Conservation (phyloP, 2,329 filamentous ascomycete species). For the Penicillium occitanis region DNA sequence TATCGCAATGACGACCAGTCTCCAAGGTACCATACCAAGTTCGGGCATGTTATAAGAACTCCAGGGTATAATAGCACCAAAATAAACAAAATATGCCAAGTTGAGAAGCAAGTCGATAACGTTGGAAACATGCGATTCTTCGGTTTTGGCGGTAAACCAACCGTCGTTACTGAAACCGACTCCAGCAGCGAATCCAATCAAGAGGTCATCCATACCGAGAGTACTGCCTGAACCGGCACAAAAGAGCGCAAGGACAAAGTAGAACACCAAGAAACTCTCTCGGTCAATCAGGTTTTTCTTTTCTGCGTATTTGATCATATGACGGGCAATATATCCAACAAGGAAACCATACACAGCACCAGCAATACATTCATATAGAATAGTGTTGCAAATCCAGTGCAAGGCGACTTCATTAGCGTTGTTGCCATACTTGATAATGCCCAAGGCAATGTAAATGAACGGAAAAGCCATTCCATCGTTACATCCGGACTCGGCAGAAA, state of each 20-base stretch:
- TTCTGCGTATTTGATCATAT: slow-evolving; percentile 86
- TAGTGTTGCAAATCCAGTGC: slow-evolving; percentile 85
- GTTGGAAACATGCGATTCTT: slow-evolving; percentile 98
- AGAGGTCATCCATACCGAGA: slow-evolving; percentile 85
- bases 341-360: slow-evolving; percentile 84
- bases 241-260: slow-evolving; percentile 94
- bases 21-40: slow-evolving; percentile 80
- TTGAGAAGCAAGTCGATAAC: slow-evolving; percentile 97
- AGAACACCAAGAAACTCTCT: slow-evolving; percentile 97
- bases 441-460: slow-evolving; percentile 89
- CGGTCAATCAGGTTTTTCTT: slow-evolving; percentile 82
- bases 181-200: slow-evolving; percentile 91
- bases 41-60: slow-evolving; percentile 75
- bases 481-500: slow-evolving; percentile 96
- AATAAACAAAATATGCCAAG: slow-evolving; percentile 95
- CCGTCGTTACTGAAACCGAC: slow-evolving; percentile 99
- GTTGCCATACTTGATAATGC: slow-evolving; percentile 78
- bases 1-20: slow-evolving; percentile 87
- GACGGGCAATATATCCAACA: slow-evolving; percentile 85
- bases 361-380: slow-evolving; percentile 95
- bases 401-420: slow-evolving; percentile 68
- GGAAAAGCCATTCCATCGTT: slow-evolving; percentile 99
- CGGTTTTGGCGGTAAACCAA: slow-evolving; percentile 97
- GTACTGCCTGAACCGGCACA: slow-evolving; percentile 91
- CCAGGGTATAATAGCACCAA: slow-evolving; percentile 97